These are phyloP conservation scores for Epichloe amarillans DNA, from an alignment of 2,329 filamentous ascomycete species.

Conservation along the genomic window DNA sequence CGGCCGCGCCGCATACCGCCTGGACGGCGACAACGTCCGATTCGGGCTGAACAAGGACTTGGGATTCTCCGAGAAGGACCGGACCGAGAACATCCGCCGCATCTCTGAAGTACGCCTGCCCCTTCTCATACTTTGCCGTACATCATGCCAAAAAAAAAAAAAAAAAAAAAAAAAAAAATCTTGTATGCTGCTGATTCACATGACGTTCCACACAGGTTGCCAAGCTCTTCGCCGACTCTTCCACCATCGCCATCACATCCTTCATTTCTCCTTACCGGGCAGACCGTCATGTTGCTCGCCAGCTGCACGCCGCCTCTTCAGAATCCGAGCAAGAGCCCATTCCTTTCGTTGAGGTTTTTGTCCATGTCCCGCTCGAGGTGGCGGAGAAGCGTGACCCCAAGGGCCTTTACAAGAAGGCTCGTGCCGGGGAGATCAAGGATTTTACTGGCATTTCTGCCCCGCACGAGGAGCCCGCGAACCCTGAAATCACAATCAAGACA, in stretches of 20 bases:
- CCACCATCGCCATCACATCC: conserved; percentile 78
- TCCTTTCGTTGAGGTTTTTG: conserved; percentile 85
- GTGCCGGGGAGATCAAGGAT: conserved; percentile 86
- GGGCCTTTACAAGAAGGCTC: conserved; percentile 93
- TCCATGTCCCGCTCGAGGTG: conserved; percentile 82
- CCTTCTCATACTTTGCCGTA: neutral
- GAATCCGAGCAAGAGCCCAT: conserved; percentile 52
- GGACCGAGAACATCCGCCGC: conserved; percentile 94
- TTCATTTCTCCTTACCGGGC: conserved; percentile 94
- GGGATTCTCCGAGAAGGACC: conserved; percentile 82
- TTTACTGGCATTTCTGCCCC: conserved; percentile 94
- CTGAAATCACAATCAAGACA: conserved; percentile 80
- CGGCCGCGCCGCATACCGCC: conserved; percentile 71
- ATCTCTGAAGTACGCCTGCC: conserved; percentile 57
- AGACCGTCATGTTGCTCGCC: conserved; percentile 70
- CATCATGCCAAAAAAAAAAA: neutral
- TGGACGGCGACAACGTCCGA: conserved; percentile 96
- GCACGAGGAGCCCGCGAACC: conserved; percentile 76
- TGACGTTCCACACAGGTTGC: conserved; percentile 46
- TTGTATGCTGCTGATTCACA: neutral
- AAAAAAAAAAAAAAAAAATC: too few species aligned
- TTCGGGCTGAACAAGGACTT: conserved; percentile 98
- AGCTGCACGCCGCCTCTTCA: conserved; percentile 52
- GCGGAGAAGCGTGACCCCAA: conserved; percentile 95
- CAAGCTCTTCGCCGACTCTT: conserved; percentile 87